Conservation (phyloP, 441 rosid species). For the Jatropha multifida region DNA sequence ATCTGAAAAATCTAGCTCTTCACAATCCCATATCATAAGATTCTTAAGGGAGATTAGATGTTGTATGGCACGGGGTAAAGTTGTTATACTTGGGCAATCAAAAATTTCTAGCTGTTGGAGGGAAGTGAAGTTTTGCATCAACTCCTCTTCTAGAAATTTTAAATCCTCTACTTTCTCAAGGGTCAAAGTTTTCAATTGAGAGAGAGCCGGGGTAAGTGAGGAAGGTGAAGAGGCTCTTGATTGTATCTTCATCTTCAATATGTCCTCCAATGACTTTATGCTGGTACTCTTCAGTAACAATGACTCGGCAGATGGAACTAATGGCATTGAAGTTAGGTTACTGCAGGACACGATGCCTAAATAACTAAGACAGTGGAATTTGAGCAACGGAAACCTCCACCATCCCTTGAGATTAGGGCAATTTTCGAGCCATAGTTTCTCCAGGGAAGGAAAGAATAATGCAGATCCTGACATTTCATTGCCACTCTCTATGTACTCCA, state of each 20-base stretch:
- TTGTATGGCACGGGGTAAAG: slow-evolving; percentile 2
- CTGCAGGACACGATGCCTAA: slow-evolving; percentile 22
- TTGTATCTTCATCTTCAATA: not conserved
- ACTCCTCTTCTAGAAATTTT: slow-evolving; percentile 7
- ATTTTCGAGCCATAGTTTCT: accelerated
- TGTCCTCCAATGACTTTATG: not conserved
- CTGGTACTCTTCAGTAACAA: not conserved
- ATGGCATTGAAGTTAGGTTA: slow-evolving; percentile 21
- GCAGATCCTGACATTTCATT: not conserved
- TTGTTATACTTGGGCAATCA: slow-evolving; percentile 4
- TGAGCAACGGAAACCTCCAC: not conserved
- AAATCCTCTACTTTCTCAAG: not conserved
- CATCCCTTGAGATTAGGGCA: slow-evolving; percentile 28
- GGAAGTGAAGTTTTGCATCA: slow-evolving; percentile 17
- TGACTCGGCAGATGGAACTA: slow-evolving; percentile 14
- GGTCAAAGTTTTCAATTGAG: slow-evolving; percentile 15
- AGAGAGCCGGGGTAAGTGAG: not conserved
- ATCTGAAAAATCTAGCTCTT: not conserved
- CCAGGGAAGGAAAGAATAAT: slow-evolving; percentile 15
- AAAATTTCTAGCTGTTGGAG: slow-evolving; percentile 7
- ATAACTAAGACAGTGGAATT: slow-evolving; percentile 9
- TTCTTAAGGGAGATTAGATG: not conserved
- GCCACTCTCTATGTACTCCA: slow-evolving; percentile 18
- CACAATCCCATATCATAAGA: not conserved
- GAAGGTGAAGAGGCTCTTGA: not conserved